phyloP scores from a whole-genome alignment of 331 rosid genomes.

The Saraca asoca region DNA sequence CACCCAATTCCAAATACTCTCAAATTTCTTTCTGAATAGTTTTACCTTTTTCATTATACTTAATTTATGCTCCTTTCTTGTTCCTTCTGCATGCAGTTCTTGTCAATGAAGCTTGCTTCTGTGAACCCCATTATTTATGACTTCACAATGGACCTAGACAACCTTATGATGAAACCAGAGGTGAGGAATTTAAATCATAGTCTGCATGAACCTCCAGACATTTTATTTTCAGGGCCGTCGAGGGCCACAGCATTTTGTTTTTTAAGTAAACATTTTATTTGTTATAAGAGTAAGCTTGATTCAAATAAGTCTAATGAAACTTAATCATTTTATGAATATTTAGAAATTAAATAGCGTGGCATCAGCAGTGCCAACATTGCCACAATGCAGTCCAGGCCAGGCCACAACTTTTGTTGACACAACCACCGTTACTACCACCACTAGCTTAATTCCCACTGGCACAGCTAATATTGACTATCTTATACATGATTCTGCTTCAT shows the following conservation, averaged over 20 bases:
- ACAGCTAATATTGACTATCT: constrained; percentile 32
- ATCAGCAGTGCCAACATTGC: constrained; percentile 39
- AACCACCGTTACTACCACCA: constrained; percentile 21
- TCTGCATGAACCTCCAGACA: neutral
- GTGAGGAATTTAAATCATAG: constrained; percentile 35
- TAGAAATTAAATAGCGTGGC: constrained; percentile 47
- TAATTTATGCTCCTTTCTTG: neutral
- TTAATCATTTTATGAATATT: constrained; percentile 11
- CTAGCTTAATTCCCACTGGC: constrained; percentile 33
- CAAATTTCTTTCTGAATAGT: neutral
- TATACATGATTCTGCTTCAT: constrained; percentile 45
- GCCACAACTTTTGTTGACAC: constrained; percentile 51
- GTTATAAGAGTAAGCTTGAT: neutral
- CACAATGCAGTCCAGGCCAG: constrained; percentile 51
- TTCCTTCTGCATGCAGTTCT: constrained; percentile 63
- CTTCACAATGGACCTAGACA: constrained; percentile 59
- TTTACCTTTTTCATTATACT: neutral
- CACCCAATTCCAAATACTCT: too few species aligned
- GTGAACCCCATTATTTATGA: constrained; percentile 62
- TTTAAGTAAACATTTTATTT: too few species aligned
- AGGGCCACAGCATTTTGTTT: too few species aligned
- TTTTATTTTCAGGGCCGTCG: too few species aligned
- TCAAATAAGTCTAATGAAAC: constrained; percentile 23
- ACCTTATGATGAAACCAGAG: constrained; percentile 53
- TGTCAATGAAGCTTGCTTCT: constrained; percentile 85